Percentiles rank a stretch among this genome's conserved stretches.
Conservation (phyloP, 345 rosid species). For the Eucalyptus erythrocorys region DNA sequence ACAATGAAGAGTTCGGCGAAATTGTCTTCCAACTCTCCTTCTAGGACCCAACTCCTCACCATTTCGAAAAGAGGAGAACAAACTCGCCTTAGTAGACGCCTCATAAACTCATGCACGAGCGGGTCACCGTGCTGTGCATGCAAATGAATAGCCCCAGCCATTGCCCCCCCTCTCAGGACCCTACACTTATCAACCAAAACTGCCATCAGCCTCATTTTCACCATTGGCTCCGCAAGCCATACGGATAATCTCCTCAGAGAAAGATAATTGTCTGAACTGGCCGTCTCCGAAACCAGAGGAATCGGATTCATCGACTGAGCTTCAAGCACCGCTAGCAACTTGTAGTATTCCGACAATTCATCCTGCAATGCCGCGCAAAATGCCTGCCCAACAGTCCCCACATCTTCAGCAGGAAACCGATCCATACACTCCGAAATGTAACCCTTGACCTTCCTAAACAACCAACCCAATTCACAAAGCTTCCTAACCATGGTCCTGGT, state of each 20-base stretch:
- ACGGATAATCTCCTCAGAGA: conserved; percentile 81
- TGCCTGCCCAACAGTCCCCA: conserved; percentile 93
- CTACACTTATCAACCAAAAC: conserved; percentile 90
- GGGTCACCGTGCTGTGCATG: conserved; percentile 96
- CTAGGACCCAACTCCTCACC: conserved; percentile 99
- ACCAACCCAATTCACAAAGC: conserved; percentile 94
- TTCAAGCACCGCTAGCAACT: conserved; percentile 80
- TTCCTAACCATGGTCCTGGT: conserved; percentile 64
- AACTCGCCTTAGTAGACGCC: conserved; percentile 62
- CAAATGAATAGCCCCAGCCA: conserved; percentile 96
- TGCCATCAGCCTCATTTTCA: conserved; percentile 98
- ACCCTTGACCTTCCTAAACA: conserved; percentile 78
- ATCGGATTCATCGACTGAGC: conserved; percentile 90
- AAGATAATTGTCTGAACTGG: conserved; percentile 55
- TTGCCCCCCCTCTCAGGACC: conserved; percentile 88
- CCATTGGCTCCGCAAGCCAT: conserved; percentile 90
- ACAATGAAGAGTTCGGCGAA: conserved; percentile 86
- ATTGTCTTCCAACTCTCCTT: conserved; percentile 94
- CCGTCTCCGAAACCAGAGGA: conserved; percentile 70
- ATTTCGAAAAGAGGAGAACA: conserved; percentile 96
- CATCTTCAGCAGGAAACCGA: conserved; percentile 66
- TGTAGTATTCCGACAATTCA: conserved; percentile 79
- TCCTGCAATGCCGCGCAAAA: conserved; percentile 95
- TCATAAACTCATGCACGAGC: conserved; percentile 85
- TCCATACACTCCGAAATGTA: conserved; percentile 76